phyloP scores from a whole-genome alignment of 2,329 filamentous ascomycete species.

The Penicillium sp. region DNA sequence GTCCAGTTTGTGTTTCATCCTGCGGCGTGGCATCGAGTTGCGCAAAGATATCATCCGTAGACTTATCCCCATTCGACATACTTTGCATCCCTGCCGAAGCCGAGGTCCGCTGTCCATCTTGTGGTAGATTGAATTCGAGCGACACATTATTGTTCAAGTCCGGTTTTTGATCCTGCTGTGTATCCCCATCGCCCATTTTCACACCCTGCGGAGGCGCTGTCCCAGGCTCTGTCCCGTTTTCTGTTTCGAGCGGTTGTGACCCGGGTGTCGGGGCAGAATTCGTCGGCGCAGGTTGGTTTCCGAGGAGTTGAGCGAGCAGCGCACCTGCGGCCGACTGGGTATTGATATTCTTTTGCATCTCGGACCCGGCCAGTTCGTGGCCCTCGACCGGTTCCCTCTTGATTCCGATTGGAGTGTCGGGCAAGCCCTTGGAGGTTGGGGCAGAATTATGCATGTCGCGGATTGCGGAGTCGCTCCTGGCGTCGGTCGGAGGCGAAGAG shows the following conservation, averaged over 20 bases:
- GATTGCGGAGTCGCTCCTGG: constrained; percentile 42
- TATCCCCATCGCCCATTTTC: constrained; percentile 18
- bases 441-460: constrained; percentile 43
- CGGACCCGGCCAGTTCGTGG: constrained; percentile 22
- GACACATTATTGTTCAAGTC: constrained; percentile 2
- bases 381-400: constrained; percentile 36
- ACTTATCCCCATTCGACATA: constrained; percentile 22
- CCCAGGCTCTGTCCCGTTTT: constrained; percentile 6
- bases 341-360: constrained; percentile 36
- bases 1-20: constrained; percentile 9
- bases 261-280: constrained; percentile 22
- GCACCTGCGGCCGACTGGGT: constrained; percentile 46
- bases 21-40: constrained; percentile 13
- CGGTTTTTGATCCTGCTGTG: constrained; percentile 10
- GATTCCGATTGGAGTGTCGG: constrained; percentile 33
- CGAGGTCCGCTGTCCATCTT: constrained; percentile 16
- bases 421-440: constrained; percentile 34
- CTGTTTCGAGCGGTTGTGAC: constrained; percentile 12
- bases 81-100: constrained; percentile 19
- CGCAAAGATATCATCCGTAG: constrained; percentile 20
- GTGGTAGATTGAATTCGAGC: constrained; percentile 9
- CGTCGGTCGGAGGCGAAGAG: constrained; percentile 31
- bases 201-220: constrained; percentile 13
- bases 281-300: constrained; percentile 33
- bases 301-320: constrained; percentile 45